Base-by-base conservation (phyloP, 306 rosid genomes). In the Notholithocarpus densiflorus region DNA sequence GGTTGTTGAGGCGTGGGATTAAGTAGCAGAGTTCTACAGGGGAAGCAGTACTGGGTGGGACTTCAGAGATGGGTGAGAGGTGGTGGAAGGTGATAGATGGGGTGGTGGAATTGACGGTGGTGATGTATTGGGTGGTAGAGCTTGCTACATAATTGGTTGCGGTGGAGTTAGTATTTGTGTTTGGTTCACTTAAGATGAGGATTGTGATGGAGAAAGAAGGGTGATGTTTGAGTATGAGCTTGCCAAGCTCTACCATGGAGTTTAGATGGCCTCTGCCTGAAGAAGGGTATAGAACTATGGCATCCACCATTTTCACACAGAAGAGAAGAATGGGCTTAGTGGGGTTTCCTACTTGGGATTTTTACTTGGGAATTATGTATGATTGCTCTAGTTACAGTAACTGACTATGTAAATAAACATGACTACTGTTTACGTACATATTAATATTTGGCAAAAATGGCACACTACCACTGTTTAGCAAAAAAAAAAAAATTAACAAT, bases 231-330 rank as follows among this genome's bases (percentile, higher is more conserved):
- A 59, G 72, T 29, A 76, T 6, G 53, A 75, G 73, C 52, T 81
- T 81, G 51, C 74, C 81, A 11, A 81, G 56, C 45, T 81, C 84
- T 4, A 81, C 77, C 81, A 81, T 81, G 73, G 84, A 6, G 6
- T 53, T 52, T 4, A 76, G 32, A 53, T 75, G 77, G 27, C 80
- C 80, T 32, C 77, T 77, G 1, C 77, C 84, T 10, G 76, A 23
- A 70, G 15, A 75, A 9, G 80, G 80, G 31, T 81, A 81, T 19
- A 81, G 74, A 23, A 75, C 84, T 29, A 81, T 75, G 60, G 73
- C 73, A 0, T 72, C 83, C 72, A 4, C 8, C 69, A 72, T 45
- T 5, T 23, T 69, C 45, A 37, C 45, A 7, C 2, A 2, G 11
- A 37, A 8, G 11, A 37, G 45, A 37, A 37, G 45, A 37, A 37